Evolutionary conservation across 108 stramenopile species (phyloP), one percentile per base, ranked within the genome.

Genomic region (Cyclotella choctawhatcheeana): DNA sequence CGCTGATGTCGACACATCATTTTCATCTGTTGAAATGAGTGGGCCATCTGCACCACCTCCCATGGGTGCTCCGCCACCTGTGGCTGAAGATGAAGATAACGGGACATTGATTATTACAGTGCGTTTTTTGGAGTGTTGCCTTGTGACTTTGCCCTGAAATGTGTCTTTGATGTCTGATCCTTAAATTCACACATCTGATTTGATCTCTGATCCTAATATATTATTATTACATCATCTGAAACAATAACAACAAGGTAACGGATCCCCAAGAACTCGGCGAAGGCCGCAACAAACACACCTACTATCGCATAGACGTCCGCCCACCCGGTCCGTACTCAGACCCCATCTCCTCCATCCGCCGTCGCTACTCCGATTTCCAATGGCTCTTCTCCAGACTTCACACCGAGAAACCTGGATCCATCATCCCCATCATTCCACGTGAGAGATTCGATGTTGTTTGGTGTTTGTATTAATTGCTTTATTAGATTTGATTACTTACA

Each of bases 361-460:
- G 95, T 33, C 92, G 97, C 0, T 97, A 96, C 85, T 80, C 76
- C 64, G 97, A 98, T 74, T 98, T 98, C 79, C 89, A 86, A 51
- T 98, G 97, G 97, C 85, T 98, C 27, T 87, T 86, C 55, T 63
- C 90, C 27, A 87, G 91, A 12, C 74, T 98, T 16, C 82, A 78
- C 59, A 79, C 83, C 63, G 95, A 94, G 73, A 73, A 79, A 33
- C 94, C 97, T 2, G 97, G 97, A 20, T 68, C 90, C 29, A 92
- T 97, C 43, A 81, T 97, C 35, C 97, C 97, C 26, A 92, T 96
- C 20, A 87, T 98, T 44, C 97, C 97, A 18, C 96, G 96, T n/a
- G n/a, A n/a, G n/a, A n/a, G n/a, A n/a, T n/a, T n/a, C n/a, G n/a
- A n/a, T n/a, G n/a, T n/a, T n/a, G n/a, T n/a, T n/a, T n/a, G n/a